Evolutionary conservation across 768 basidiomycete species (phyloP), one percentile per base, ranked within the genome.

Genomic region (Collybia sordida): DNA sequence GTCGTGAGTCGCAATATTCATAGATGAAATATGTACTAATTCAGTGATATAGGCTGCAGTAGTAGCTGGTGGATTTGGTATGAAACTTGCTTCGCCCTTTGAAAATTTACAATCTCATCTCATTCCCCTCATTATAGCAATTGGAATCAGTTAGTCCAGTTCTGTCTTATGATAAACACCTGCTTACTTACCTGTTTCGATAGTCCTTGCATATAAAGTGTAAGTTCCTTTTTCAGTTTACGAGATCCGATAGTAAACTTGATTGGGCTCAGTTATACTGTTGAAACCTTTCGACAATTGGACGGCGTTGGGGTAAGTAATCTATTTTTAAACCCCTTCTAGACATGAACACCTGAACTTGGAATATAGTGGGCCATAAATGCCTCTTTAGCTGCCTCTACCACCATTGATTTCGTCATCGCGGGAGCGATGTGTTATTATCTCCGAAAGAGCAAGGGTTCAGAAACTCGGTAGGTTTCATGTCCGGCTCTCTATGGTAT

Each of bases 351-450:
- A 42, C n/a, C 21, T 9, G 46, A 40, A 27, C 36, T 28, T n/a
- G 12, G 2, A 8, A 35, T 37, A 11, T 22, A 77, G 74, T 78
- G 75, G 75, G 64, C 68, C 1, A 67, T 79, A 42, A 60, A 71
- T 23, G 62, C 70, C 14, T 74, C 75, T 0, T 59, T 78, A 2
- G 72, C 70, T 1, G 65, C 74, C 0, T 65, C 72, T 6, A 78
- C 77, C 0, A 47, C 65, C 18, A 77, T 75, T 51, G 77, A 79
- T 49, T 72, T 78, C 48, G 51, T 73, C 28, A 73, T 78, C 42
- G 57, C 69, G 15, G 55, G 51, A 8, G 57, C 66, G 0, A 70
- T 70, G 68, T 70, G 67, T 54, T 68, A 38, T 37, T 70, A 70
- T 39, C 59, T 70, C 22, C 45, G 53, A 35, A 68, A 67, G 52